Conservation (phyloP, 2,329 filamentous ascomycete genomes). For the Cylindrodendrum hubeiense region DNA sequence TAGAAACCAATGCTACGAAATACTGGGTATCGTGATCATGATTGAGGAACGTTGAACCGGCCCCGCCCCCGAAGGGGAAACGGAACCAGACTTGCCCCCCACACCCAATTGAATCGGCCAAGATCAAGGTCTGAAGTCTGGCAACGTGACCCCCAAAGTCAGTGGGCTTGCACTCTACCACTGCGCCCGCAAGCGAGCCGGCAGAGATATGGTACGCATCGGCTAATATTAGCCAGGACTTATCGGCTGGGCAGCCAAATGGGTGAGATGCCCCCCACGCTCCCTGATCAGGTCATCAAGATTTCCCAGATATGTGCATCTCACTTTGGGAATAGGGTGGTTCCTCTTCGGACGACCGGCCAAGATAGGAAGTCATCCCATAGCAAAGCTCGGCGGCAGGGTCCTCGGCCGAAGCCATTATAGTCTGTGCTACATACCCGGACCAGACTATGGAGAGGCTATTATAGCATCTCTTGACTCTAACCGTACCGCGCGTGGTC, state of each 20-base stretch:
- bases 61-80: slow-evolving; percentile 11
- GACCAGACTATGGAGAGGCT: not conserved
- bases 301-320: slow-evolving; percentile 28
- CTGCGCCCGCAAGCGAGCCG: slow-evolving; percentile 38
- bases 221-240: slow-evolving; percentile 23
- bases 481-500: not conserved
- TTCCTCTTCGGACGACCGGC: slow-evolving; percentile 33
- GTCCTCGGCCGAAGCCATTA: slow-evolving; percentile 14
- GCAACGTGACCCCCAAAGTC: slow-evolving; percentile 27
- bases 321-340: slow-evolving; percentile 22
- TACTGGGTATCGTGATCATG: slow-evolving; percentile 9
- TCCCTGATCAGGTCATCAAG: slow-evolving; percentile 32
- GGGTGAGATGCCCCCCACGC: slow-evolving; percentile 36
- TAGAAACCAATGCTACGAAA: slow-evolving; percentile 5
- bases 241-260: slow-evolving; percentile 39
- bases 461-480: not conserved
- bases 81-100: not conserved
- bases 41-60: slow-evolving; percentile 13
- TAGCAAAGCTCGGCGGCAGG: slow-evolving; percentile 14
- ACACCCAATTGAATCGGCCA: slow-evolving; percentile 21
- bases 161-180: slow-evolving; percentile 14
- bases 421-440: not conserved
- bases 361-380: slow-evolving; percentile 38
- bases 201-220: slow-evolving; percentile 36
- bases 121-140: slow-evolving; percentile 8